Conservation (phyloP, 768 basidiomycete species). For the Dioszegia aurantiaca region DNA sequence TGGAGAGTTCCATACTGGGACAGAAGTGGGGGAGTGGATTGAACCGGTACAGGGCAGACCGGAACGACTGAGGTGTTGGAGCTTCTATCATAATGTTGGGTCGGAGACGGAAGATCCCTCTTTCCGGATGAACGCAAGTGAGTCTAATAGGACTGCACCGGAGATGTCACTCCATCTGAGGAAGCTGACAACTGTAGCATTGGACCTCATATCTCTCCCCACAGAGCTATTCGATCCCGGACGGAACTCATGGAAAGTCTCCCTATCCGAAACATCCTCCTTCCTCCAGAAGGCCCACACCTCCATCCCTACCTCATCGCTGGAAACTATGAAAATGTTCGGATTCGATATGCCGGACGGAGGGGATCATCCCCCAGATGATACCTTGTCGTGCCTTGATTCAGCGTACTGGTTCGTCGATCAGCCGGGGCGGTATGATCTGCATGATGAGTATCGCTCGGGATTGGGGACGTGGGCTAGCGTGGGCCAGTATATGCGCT, state of each 20-base stretch:
- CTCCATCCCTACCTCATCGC: conserved; percentile 5
- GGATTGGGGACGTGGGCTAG: conserved; percentile 16
- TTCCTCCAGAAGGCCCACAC: neutral
- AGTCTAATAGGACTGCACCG: neutral
- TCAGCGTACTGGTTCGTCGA: conserved; percentile 6
- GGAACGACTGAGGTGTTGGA: conserved; percentile 18
- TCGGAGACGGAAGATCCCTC: neutral
- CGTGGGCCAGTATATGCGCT: conserved; percentile 13
- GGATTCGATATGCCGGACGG: conserved; percentile 1
- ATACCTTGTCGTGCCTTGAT: conserved; percentile 10
- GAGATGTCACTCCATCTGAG: neutral
- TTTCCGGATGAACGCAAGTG: neutral
- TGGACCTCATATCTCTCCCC: neutral
- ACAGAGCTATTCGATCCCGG: neutral
- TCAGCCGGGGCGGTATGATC: conserved; percentile 11
- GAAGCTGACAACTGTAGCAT: neutral
- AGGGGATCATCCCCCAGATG: neutral
- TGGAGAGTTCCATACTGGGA: neutral
- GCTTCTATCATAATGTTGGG: neutral
- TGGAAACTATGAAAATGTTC: conserved; percentile 5
- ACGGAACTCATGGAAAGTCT: neutral
- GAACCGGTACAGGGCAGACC: neutral
- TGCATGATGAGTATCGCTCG: conserved; percentile 1
- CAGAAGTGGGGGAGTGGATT: neutral
- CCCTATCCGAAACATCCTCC: neutral